Percentiles rank a stretch among this genome's conserved stretches.
phyloP scores from a whole-genome alignment of 176 grass and related monocot species.

The Eragrostis curvula region DNA sequence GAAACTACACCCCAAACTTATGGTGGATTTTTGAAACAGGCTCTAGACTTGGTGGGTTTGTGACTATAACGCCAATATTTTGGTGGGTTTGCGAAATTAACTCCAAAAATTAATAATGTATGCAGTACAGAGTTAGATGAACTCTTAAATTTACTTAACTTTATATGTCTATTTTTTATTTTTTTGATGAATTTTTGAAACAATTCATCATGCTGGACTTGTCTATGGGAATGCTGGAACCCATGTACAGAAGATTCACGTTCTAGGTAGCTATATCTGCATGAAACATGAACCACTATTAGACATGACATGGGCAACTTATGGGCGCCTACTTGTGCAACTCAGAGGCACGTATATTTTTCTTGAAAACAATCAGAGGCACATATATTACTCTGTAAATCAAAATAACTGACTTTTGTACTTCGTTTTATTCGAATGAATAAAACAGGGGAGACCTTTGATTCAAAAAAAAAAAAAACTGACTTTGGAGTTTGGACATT shows the following conservation, averaged over 20 bases:
- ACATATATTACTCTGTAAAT: slow-evolving; percentile 10
- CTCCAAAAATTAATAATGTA: not conserved
- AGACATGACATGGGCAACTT: not conserved
- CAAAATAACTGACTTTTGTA: not conserved
- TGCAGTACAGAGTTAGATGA: not conserved
- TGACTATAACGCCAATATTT: no score
- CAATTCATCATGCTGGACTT: not conserved
- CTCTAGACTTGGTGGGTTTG: no score
- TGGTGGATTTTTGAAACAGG: no score
- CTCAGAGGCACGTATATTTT: not conserved
- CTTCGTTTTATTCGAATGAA: no score
- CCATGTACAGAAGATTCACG: no score
- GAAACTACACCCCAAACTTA: no score
- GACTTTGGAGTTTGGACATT: slow-evolving; percentile 8
- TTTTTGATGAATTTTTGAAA: not conserved
- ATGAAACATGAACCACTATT: slow-evolving; percentile 6
- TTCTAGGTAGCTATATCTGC: not conserved
- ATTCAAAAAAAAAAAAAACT: no score
- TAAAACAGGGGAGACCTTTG: no score
- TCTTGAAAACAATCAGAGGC: no score
- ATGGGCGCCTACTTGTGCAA: not conserved
- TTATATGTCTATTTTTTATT: not conserved
- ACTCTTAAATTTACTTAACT: not conserved
- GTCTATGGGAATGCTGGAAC: not conserved
- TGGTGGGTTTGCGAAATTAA: no score